These are phyloP conservation scores for Canavalia gladiata DNA, from an alignment of 306 rosid genomes.

Conservation along the genomic window DNA sequence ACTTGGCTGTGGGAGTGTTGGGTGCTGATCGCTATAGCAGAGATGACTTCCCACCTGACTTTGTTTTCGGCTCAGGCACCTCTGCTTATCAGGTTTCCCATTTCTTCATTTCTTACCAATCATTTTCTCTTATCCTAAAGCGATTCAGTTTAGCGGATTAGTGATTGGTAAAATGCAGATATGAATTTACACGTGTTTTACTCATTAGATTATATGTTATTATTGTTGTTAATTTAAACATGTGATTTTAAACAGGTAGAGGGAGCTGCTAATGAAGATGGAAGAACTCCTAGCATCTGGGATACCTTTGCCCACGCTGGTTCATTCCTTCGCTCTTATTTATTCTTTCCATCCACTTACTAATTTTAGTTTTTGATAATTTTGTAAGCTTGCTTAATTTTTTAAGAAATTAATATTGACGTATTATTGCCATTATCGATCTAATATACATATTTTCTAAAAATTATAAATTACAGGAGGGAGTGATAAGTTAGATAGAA, in stretches of 20 bases:
- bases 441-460: neutral
- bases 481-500: no score
- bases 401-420: neutral
- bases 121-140: no score
- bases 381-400: conserved; percentile 27
- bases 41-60: conserved; percentile 68
- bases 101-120: neutral
- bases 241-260: conserved; percentile 59
- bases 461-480: no score
- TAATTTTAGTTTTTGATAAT: neutral
- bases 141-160: no score
- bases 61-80: conserved; percentile 77
- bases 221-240: no score
- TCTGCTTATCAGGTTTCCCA: conserved; percentile 75
- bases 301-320: conserved; percentile 70
- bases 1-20: conserved; percentile 6
- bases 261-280: conserved; percentile 80
- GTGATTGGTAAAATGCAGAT: no score
- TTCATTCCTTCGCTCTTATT: neutral
- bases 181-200: no score
- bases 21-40: conserved; percentile 49
- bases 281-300: conserved; percentile 81
- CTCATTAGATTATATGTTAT: no score
- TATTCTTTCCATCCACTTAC: neutral
- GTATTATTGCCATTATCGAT: no score